Conservation (phyloP, 116 monocot species). For the Posidonia oceanica region DNA sequence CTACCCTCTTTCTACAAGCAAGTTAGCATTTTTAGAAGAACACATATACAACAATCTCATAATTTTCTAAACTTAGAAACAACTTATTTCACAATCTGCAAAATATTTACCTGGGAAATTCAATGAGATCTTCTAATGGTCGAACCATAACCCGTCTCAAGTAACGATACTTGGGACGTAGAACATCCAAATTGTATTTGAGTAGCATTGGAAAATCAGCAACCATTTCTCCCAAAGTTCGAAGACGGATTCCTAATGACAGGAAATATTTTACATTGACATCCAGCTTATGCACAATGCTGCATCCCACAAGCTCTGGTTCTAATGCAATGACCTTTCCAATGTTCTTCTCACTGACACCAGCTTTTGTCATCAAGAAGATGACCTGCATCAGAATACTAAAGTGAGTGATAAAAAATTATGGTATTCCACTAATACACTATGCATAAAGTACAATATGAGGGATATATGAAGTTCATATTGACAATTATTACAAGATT, state of each 20-base stretch:
- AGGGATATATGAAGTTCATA: not conserved
- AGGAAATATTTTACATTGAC: conserved; percentile 81
- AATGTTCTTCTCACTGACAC: conserved; percentile 59
- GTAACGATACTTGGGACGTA: conserved; percentile 84
- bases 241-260: conserved; percentile 68
- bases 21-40: too few species aligned
- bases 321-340: conserved; percentile 94
- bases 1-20: too few species aligned
- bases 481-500: not conserved
- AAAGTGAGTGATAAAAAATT: not conserved
- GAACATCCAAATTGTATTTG: conserved; percentile 66
- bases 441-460: not conserved
- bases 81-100: not conserved
- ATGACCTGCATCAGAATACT: conserved; percentile 34
- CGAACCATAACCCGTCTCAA: conserved; percentile 79
- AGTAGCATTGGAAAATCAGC: conserved; percentile 95
- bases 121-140: conserved; percentile 76
- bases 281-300: conserved; percentile 73
- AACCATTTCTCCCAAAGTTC: conserved; percentile 71
- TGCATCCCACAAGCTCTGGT: conserved; percentile 83
- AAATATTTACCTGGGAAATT: conserved; percentile 70
- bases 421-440: not conserved
- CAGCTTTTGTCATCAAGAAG: conserved; percentile 88
- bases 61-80: not conserved
- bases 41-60: too few species aligned